Conservation (phyloP, 352 stramenopile species). For the Phytophthora palmivora region DNA sequence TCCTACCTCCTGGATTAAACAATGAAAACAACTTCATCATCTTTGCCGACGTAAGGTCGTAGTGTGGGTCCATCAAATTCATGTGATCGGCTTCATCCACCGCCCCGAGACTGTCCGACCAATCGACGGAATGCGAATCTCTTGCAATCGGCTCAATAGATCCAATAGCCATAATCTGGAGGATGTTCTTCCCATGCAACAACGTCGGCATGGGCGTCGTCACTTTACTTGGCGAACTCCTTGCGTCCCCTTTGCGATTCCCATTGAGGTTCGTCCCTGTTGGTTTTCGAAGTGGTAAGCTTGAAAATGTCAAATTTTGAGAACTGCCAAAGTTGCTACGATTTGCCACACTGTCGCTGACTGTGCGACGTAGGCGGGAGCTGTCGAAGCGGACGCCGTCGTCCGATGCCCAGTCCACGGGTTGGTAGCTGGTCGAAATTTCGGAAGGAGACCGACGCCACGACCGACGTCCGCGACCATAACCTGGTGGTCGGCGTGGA, state of each 20-base stretch:
- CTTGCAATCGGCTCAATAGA: conserved; percentile 42
- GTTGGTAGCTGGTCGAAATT: conserved; percentile 37
- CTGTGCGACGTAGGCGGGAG: conserved; percentile 13
- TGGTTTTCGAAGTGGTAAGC: conserved; percentile 6
- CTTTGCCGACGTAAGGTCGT: conserved; percentile 79
- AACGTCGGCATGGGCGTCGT: conserved; percentile 33
- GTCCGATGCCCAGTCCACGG: conserved; percentile 35
- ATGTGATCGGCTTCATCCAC: conserved; percentile 51
- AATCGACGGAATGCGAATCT: conserved; percentile 63
- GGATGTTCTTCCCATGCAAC: conserved; percentile 71
- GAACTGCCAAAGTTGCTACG: conserved; percentile 6
- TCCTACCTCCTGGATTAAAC: conserved; percentile 63
- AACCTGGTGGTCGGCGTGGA: not conserved
- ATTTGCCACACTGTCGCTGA: conserved; percentile 23
- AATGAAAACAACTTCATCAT: conserved; percentile 72
- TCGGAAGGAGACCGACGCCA: conserved; percentile 23
- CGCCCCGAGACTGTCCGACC: conserved; percentile 54
- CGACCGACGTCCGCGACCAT: conserved; percentile 2
- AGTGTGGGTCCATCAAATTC: conserved; percentile 86
- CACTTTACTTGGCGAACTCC: conserved; percentile 1
- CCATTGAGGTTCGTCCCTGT: not conserved
- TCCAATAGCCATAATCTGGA: conserved; percentile 59
- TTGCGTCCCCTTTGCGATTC: not conserved
- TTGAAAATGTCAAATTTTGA: not conserved
- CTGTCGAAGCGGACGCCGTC: conserved; percentile 38